phyloP scores from a whole-genome alignment of 805 yeast genomes.

The Kregervanrija pseudodelftensis region DNA sequence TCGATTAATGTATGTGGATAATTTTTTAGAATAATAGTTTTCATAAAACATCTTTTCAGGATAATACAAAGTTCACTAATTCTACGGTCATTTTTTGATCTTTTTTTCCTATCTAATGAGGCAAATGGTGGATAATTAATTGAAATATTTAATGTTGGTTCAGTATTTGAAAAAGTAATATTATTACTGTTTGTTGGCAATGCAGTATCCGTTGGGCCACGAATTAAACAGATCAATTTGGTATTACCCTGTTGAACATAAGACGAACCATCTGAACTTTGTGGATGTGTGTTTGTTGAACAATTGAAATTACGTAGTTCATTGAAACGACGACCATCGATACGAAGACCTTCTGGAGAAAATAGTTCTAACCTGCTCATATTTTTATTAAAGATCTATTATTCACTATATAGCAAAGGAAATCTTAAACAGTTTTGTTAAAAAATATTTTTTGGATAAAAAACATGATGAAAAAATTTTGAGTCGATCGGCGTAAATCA shows the following conservation, averaged over 20 bases:
- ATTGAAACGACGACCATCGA: slow-evolving; percentile 94
- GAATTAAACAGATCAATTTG: slow-evolving; percentile 74
- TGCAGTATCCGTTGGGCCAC: slow-evolving; percentile 84
- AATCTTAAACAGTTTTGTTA: no score
- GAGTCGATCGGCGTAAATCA: no score
- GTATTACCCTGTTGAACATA: slow-evolving; percentile 89
- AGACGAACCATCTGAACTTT: slow-evolving; percentile 86
- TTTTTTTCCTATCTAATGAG: slow-evolving; percentile 65
- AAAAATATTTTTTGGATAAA: no score
- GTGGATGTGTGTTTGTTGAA: slow-evolving; percentile 80
- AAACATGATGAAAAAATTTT: no score
- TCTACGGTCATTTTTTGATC: slow-evolving; percentile 59
- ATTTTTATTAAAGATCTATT: no score
- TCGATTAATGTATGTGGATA: slow-evolving; percentile 82
- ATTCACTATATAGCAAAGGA: no score
- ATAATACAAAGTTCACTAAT: slow-evolving; percentile 60
- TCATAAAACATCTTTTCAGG: slow-evolving; percentile 61
- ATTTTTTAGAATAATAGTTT: slow-evolving; percentile 64
- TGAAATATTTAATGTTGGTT: slow-evolving; percentile 58
- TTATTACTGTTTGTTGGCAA: slow-evolving; percentile 24
- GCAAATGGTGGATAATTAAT: slow-evolving; percentile 77
- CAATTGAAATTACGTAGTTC: slow-evolving; percentile 81
- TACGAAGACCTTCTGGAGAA: slow-evolving; percentile 90
- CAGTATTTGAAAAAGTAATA: slow-evolving; percentile 44
- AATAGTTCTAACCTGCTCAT: slow-evolving; percentile 62